Evolutionary conservation across 2,329 filamentous ascomycete species (phyloP), one percentile per base, ranked within the genome.

Genomic region (Cytospora chrysosperma): DNA sequence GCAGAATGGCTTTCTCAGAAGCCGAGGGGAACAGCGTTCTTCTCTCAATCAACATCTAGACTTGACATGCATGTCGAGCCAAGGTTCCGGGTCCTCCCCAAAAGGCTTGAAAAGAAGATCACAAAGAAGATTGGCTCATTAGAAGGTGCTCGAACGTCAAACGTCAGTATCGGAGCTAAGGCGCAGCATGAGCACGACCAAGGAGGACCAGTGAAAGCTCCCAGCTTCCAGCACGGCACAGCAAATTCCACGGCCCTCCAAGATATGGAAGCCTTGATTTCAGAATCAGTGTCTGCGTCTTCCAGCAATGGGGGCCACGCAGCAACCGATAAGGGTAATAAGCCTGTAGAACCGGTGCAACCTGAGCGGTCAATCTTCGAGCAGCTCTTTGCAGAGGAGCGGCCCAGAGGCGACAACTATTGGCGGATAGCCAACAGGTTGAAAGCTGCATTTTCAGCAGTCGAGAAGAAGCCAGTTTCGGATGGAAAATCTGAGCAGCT

Each of bases 371-470:
- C 63, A 27, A 63, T 65, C 34, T 63, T 59, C 4, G 32, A 56
- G 13, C 58, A 59, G 27, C 40, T 65, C 27, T 65, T 65, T 13
- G 43, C 52, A 19, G 55, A 59, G 21, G 50, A 63, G 47, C 32
- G 59, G 34, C 32, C 17, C 51, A 61, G 34, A 26, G 51, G 17
- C 8, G 17, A 40, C 21, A 30, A 9, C 5, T 24, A 21, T 37
- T 40, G 37, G 27, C 37, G 21, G 51, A 40, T 34, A 32, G 30
- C 52, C 30, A 13, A 40, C 28, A 61, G 34, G 30, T 1, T 61
- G 5, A 61, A n/a, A 19, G 17, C 40, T 55, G 43, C 28, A 17
- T 50, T 43, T 13, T 50, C 24, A 19, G 59, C 59, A 55, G 51
- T 43, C 24, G 32, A 52, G 17, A 50, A 26, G 49, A 7, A 13